A percentile compares a stretch with the other conserved stretches of the same genome.
Conservation (phyloP, 2,329 filamentous ascomycete species). For the Pyricularia pennisetigena region DNA sequence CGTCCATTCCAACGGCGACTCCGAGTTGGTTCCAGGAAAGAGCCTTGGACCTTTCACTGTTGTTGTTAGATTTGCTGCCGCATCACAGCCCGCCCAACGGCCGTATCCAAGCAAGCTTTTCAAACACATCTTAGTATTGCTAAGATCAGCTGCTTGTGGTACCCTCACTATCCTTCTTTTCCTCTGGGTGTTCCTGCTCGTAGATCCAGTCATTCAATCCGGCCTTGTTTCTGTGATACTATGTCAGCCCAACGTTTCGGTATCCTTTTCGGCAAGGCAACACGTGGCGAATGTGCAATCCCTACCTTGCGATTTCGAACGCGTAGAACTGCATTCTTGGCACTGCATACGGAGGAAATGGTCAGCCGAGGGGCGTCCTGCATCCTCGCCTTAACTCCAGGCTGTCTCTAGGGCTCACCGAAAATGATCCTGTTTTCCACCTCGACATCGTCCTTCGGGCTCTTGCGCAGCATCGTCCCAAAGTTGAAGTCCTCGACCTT, state of each 20-base stretch:
- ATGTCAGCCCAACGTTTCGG: not conserved
- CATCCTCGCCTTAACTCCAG: not conserved
- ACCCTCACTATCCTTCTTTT: slow-evolving; percentile 15
- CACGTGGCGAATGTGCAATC: slow-evolving; percentile 18
- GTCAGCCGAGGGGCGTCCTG: slow-evolving; percentile 5
- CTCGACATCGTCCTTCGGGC: slow-evolving; percentile 73
- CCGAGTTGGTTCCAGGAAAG: not conserved
- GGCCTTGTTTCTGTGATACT: slow-evolving; percentile 59
- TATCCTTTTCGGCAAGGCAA: not conserved
- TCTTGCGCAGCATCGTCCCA: slow-evolving; percentile 80
- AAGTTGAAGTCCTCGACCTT: slow-evolving; percentile 97
- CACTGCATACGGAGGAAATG: slow-evolving; percentile 21
- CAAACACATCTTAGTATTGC: not conserved
- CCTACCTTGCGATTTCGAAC: slow-evolving; percentile 34
- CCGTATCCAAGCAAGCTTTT: not conserved
- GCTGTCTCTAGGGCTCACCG: slow-evolving; percentile 38
- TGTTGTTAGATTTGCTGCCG: not conserved
- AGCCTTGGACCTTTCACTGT: not conserved
- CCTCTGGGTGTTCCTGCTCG: slow-evolving; percentile 63
- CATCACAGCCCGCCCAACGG: not conserved
- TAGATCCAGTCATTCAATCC: slow-evolving; percentile 97
- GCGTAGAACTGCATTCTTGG: slow-evolving; percentile 50
- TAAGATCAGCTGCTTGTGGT: not conserved
- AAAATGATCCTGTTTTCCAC: slow-evolving; percentile 80
- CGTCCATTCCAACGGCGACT: not conserved